These are phyloP conservation scores for Fusarium austroafricanum DNA, from an alignment of 2,329 filamentous ascomycete species.

Conservation along the genomic window DNA sequence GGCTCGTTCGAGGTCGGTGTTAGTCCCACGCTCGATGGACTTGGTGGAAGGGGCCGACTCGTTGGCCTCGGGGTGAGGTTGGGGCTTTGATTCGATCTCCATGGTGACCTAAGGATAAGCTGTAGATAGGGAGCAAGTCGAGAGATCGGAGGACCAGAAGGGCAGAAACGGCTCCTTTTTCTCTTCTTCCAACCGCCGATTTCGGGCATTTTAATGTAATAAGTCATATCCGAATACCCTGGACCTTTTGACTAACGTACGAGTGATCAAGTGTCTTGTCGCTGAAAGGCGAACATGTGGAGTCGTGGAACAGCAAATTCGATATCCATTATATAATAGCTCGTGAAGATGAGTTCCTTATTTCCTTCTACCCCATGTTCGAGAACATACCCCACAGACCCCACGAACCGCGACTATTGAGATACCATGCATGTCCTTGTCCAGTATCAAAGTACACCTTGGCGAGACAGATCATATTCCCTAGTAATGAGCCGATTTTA, in stretches of 20 bases:
- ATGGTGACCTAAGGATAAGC: constrained; percentile 5
- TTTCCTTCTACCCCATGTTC: not conserved
- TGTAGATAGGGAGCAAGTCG: not conserved
- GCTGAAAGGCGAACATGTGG: constrained; percentile 29
- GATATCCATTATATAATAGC: constrained; percentile 28
- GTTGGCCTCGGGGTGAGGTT: not conserved
- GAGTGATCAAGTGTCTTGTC: constrained; percentile 12
- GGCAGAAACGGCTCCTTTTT: not conserved
- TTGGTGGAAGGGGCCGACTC: constrained; percentile 24
- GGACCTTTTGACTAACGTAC: not conserved
- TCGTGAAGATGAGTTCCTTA: not conserved
- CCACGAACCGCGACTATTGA: not conserved
- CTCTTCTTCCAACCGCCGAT: not conserved
- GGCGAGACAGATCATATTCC: not conserved
- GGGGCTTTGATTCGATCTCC: constrained; percentile 22
- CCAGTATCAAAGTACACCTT: not conserved
- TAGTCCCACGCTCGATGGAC: constrained; percentile 51
- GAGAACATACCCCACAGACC: not conserved
- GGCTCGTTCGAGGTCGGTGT: constrained; percentile 64
- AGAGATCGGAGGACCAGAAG: rapidly evolving
- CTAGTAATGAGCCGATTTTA: not conserved
- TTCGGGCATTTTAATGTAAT: not conserved
- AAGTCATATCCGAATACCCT: too few relatives aligned
- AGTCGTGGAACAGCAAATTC: not conserved
- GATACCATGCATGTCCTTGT: not conserved